Percentiles rank a stretch among this genome's conserved stretches.
These are phyloP conservation scores for Boehmeria nivea DNA, from an alignment of 306 rosid species.

Conservation along the genomic window DNA sequence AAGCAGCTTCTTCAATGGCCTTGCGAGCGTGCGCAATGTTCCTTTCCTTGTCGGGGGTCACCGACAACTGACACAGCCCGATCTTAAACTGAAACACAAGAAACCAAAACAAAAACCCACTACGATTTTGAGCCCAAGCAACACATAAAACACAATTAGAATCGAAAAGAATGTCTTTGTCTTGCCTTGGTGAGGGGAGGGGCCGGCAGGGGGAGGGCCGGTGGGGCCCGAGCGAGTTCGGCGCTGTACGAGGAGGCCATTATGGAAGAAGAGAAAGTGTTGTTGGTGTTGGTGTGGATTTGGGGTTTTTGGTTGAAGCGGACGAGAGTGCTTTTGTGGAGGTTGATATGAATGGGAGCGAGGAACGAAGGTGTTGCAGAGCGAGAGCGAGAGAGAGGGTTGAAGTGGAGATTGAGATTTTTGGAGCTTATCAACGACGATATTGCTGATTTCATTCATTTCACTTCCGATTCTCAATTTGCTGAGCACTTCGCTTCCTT, in stretches of 20 bases:
- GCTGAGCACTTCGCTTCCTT: too few relatives aligned
- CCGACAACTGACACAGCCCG: slow-evolving; percentile 78
- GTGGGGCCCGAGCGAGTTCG: slow-evolving; percentile 67
- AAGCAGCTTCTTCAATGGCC: slow-evolving; percentile 76
- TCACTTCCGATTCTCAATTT: background rate
- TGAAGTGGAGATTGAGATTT: slow-evolving; percentile 26
- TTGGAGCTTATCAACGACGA: slow-evolving; percentile 40
- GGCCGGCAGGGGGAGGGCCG: slow-evolving; percentile 56
- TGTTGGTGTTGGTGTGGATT: slow-evolving; percentile 17
- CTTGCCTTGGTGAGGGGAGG: slow-evolving; percentile 69
- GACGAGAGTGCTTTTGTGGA: slow-evolving; percentile 7
- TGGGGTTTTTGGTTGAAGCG: slow-evolving; percentile 9
- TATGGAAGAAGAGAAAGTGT: slow-evolving; percentile 26
- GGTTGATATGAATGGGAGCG: slow-evolving; percentile 1
- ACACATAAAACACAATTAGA: background rate
- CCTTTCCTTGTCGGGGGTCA: slow-evolving; percentile 67
- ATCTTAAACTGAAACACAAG: slow-evolving; percentile 57
- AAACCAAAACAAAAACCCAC: slow-evolving; percentile 15
- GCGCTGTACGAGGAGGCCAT: slow-evolving; percentile 61
- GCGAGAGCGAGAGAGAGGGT: slow-evolving; percentile 30
- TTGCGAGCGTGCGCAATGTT: slow-evolving; percentile 74
- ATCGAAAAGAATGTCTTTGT: background rate
- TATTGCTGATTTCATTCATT: slow-evolving; percentile 52
- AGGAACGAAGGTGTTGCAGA: slow-evolving; percentile 10
- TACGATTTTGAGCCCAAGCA: background rate